Base-by-base conservation (phyloP, 371 early-diverging fungal species). In the Mucor circinelloides region DNA sequence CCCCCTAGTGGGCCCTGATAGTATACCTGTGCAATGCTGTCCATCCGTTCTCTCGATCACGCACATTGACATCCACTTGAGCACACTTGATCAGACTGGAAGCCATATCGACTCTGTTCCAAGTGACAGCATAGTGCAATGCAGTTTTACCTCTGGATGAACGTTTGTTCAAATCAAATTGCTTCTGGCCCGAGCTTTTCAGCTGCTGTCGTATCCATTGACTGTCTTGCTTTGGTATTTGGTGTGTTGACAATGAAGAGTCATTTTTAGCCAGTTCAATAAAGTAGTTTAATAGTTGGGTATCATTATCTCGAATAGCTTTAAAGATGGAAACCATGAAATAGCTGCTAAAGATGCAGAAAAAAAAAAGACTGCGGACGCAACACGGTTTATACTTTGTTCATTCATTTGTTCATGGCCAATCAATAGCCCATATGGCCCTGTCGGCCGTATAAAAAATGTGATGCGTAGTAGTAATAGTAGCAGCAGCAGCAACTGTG, bases 21-120 rank as follows among this genome's bases (percentile, higher is more conserved):
- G 17, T 27, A 32, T 76, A 84, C 88, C 80, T 82, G 68, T 93
- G 92, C 34, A 92, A 70, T 9, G 89, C 84, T 17, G 93, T 92
- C 85, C 90, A 92, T 0, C 91, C 90, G 60, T 83, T 87, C 67
- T 92, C 93, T 28, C 70, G 61, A 67, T 93, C 93, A 65, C 79
- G 83, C 8, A 81, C 23, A 64, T 92, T 92, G 46, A 91, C 78
- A 67, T 88, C 80, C 30, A 90, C 81, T 25, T 71, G 69, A 2
- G 86, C 74, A 68, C 81, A 83, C 17, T 68, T 67, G 13, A 90
- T 71, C 6, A 90, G 70, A 6, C 70, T 30, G 32, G 69, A 67
- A 57, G 85, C 82, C 15, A 85, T 68, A 25, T 78, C 77, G 4
- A 60, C 48, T 59, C 84, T 66, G 64, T 85, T 81, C 72, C 81